Evolutionary conservation across 2,329 filamentous ascomycete genomes (phyloP).

Genomic region (Aspergillus tamarii): DNA sequence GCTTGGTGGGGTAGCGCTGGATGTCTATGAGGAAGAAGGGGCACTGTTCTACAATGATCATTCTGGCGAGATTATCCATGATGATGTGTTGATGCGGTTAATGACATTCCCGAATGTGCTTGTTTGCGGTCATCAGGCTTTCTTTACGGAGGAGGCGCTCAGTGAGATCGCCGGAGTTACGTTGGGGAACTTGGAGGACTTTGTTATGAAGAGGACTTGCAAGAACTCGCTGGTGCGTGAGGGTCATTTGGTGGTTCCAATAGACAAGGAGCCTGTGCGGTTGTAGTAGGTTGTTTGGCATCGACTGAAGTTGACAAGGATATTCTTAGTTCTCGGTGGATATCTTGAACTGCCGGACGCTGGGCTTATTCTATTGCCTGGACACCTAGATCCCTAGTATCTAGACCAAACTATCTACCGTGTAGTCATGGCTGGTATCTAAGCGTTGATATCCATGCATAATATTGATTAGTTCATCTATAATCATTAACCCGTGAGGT

Average conservation of each 20-base stretch:
- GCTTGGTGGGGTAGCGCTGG: slow-evolving; percentile 65
- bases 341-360: too few relatives aligned
- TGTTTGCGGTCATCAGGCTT: slow-evolving; percentile 69
- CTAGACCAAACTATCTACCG: not conserved
- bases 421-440: not conserved
- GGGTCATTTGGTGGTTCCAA: slow-evolving; percentile 30
- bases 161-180: slow-evolving; percentile 65
- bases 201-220: slow-evolving; percentile 29
- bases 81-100: slow-evolving; percentile 67
- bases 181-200: slow-evolving; percentile 56
- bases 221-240: slow-evolving; percentile 35
- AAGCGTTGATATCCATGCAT: not conserved
- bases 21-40: slow-evolving; percentile 68
- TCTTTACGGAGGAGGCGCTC: slow-evolving; percentile 69
- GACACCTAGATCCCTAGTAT: not conserved
- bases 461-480: not conserved
- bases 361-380: not conserved
- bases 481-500: not conserved
- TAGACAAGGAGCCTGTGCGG: slow-evolving; percentile 34
- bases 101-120: slow-evolving; percentile 71
- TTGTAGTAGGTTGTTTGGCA: slow-evolving; percentile 16
- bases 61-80: slow-evolving; percentile 66
- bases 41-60: slow-evolving; percentile 67
- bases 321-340: too few relatives aligned
- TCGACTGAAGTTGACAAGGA: too few relatives aligned